A percentile compares a stretch with the other conserved stretches of the same genome.
These are phyloP conservation scores for Apiotrichum domesticum DNA, from an alignment of 1,284 basidiomycete species.

Conservation along the genomic window DNA sequence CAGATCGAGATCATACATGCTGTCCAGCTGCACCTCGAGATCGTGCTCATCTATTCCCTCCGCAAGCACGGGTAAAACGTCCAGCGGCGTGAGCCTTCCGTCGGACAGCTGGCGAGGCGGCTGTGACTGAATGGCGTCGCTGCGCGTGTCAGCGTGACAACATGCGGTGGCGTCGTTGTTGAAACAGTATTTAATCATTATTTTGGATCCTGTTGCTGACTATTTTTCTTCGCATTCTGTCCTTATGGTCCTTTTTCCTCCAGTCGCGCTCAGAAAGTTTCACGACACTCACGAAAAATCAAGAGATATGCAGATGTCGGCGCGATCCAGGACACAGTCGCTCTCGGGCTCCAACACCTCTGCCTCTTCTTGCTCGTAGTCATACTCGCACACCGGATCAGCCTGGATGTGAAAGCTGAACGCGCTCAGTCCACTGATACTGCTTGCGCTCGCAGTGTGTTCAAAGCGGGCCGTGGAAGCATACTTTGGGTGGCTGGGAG, in stretches of 20 bases:
- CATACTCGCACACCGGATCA: neutral
- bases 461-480: too few species aligned
- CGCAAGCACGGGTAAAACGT: neutral
- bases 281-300: neutral
- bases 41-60: neutral
- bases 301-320: neutral
- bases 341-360: neutral
- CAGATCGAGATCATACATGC: neutral
- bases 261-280: too few species aligned
- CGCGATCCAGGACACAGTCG: neutral
- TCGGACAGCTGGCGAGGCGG: neutral
- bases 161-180: too few species aligned
- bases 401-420: neutral
- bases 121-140: neutral
- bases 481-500: too few species aligned
- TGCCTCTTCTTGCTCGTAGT: neutral
- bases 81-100: neutral
- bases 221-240: too few species aligned
- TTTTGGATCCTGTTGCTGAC: too few species aligned
- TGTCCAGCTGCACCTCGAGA: neutral
- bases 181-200: too few species aligned
- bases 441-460: neutral
- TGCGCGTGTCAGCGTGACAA: neutral
- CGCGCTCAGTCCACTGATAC: neutral
- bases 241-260: too few species aligned